phyloP scores from a whole-genome alignment of 257 asterid species.

The Solanum infundibuliforme region DNA sequence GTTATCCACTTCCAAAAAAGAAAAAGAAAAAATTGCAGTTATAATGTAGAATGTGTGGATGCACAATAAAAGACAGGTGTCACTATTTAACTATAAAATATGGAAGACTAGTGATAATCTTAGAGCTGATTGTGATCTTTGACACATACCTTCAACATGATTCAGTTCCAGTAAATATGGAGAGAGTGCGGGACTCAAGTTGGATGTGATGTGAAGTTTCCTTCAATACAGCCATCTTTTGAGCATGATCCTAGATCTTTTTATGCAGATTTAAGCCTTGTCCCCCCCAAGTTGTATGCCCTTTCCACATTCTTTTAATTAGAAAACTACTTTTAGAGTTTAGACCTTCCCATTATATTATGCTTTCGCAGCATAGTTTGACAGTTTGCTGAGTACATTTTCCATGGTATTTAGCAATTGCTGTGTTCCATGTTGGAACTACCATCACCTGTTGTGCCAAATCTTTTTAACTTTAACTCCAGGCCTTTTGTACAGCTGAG shows the following conservation, averaged over 20 bases:
- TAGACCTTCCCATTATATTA: neutral
- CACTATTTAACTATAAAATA: neutral
- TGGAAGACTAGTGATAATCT: neutral
- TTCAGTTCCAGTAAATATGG: neutral
- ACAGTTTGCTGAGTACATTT: neutral
- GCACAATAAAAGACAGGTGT: neutral
- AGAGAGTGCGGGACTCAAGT: neutral
- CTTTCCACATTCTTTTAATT: neutral
- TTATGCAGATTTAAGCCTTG: neutral
- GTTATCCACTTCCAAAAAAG: neutral
- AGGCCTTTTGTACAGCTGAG: neutral
- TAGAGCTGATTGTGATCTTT: neutral
- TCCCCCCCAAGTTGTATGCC: neutral
- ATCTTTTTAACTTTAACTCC: neutral
- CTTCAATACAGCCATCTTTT: neutral
- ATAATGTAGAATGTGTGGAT: neutral
- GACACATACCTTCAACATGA: neutral
- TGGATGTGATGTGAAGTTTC: neutral
- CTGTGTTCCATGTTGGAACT: neutral
- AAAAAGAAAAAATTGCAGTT: neutral
- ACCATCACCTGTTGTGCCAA: neutral
- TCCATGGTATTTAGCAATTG: neutral
- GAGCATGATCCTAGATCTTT: neutral
- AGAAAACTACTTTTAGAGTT: neutral
- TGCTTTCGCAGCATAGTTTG: neutral